A percentile compares a stretch with the other conserved stretches of the same genome.
Conservation (phyloP, 805 yeast species). For the Kluyveromyces dobzhanskii region DNA sequence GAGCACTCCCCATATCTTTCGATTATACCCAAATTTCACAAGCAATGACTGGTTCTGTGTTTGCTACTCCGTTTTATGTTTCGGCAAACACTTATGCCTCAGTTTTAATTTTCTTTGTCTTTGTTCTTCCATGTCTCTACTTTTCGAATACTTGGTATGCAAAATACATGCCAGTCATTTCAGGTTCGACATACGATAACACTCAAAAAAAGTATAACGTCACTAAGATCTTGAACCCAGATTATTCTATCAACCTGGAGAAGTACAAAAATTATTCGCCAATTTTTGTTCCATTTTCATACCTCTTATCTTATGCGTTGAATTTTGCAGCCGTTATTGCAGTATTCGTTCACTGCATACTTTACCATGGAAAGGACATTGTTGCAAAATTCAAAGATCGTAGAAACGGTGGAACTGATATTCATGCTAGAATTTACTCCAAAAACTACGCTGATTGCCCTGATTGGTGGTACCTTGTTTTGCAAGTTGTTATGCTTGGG, state of each 20-base stretch:
- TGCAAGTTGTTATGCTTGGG: slow-evolving; percentile 22
- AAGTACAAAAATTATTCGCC: slow-evolving; percentile 50
- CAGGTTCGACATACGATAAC: slow-evolving; percentile 42
- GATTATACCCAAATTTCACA: slow-evolving; percentile 51
- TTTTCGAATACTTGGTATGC: slow-evolving; percentile 50
- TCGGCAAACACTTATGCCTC: slow-evolving; percentile 35
- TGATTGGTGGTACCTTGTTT: slow-evolving; percentile 53
- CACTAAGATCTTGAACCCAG: slow-evolving; percentile 35
- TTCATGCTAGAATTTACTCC: slow-evolving; percentile 44
- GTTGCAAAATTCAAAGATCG: slow-evolving; percentile 32
- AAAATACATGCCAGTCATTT: slow-evolving; percentile 50
- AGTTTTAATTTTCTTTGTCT: slow-evolving; percentile 42
- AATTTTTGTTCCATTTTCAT: slow-evolving; percentile 49
- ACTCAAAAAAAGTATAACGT: slow-evolving; percentile 40
- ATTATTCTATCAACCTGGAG: slow-evolving; percentile 34
- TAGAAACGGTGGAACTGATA: slow-evolving; percentile 37
- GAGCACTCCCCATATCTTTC: slow-evolving; percentile 46
- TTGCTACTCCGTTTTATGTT: slow-evolving; percentile 44
- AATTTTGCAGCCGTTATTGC: slow-evolving; percentile 58
- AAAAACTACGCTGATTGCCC: slow-evolving; percentile 58
- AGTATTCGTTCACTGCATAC: slow-evolving; percentile 46
- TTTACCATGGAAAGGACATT: slow-evolving; percentile 52
- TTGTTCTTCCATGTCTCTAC: slow-evolving; percentile 42
- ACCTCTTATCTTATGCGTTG: slow-evolving; percentile 46
- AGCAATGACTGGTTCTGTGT: slow-evolving; percentile 45